Conservation (phyloP, 2,329 filamentous ascomycete species). For the Scytalidium lignicola region DNA sequence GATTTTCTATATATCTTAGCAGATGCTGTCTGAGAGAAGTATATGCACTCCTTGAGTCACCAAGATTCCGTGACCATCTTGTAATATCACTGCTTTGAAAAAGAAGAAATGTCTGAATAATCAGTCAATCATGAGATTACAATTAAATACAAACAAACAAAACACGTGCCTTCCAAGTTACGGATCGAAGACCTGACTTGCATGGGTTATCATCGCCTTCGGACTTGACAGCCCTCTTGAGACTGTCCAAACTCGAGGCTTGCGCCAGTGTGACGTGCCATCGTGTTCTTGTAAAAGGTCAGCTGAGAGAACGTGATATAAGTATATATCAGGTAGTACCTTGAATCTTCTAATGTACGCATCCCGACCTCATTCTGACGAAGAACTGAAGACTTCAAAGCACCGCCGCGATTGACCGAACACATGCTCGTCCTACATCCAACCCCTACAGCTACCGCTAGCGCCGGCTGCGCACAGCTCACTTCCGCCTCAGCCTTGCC, state of each 20-base stretch:
- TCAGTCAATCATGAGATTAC: constrained; percentile 2
- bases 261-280: constrained; percentile 61
- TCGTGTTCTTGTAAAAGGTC: constrained; percentile 49
- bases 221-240: constrained; percentile 59
- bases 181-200: constrained; percentile 36
- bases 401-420: constrained; percentile 2
- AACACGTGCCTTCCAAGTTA: too few relatives aligned
- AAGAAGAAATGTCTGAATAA: constrained; percentile 67
- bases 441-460: too few relatives aligned
- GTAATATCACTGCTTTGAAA: constrained; percentile 61
- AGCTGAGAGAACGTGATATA: constrained; percentile 8
- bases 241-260: constrained; percentile 51
- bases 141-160: constrained; percentile 1
- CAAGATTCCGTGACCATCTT: constrained; percentile 64
- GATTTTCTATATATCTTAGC: constrained; percentile 76
- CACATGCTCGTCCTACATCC: neutral
- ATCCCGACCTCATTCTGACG: constrained; percentile 32
- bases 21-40: constrained; percentile 66
- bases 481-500: too few relatives aligned
- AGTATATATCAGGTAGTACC: constrained; percentile 29
- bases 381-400: neutral
- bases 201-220: constrained; percentile 59
- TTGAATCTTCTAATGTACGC: constrained; percentile 50
- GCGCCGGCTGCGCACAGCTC: too few relatives aligned
- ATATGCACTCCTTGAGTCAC: constrained; percentile 70